Base-by-base conservation (phyloP, 306 rosid genomes). In the Mimosa pudica region DNA sequence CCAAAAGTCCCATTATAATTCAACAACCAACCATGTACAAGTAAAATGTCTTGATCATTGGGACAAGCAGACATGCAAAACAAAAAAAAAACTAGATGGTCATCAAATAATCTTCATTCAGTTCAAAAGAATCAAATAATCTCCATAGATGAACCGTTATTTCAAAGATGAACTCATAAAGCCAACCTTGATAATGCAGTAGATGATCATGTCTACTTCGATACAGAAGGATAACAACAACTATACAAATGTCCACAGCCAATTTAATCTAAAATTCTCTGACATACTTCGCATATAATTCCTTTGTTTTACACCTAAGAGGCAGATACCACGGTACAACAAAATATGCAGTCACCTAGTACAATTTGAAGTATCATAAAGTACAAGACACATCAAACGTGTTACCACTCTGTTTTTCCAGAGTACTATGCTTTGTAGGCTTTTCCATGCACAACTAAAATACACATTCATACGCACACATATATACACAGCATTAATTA, bases 221-320 rank as follows among this genome's bases (percentile, higher is more conserved):
- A 60, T 38, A 42, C 52, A 55, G 79, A 78, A 74, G 74, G 70
- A 74, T 73, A 66, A 33, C 61, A 69, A 55, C 47, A 42, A 52
- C 77, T 79, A 13, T 70, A 85, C 79, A 85, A 54, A 75, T 78
- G 62, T 18, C 47, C 7, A 35, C n/a, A 4, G 18, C 62, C 13
- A 13, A 48, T 47, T 30, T 76, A 85, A 52, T 69, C 80, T 33
- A 24, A 71, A n/a, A 47, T 38, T 62, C 61, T 75, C 33, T 32
- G 72, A 79, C 60, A 76, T 54, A 33, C 24, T 71, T 66, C 76
- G 60, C 44, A 12, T 82, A 76, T 60, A 48, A 77, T 72, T 76
- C 30, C 45, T 66, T 62, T 66, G 72, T 61, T 80, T 70, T 80
- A 73, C 65, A 65, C 70, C 46, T 13, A 2, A 33, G 45, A 64